Base-by-base conservation (phyloP, 345 rosid genomes). In the Gossypium australe region DNA sequence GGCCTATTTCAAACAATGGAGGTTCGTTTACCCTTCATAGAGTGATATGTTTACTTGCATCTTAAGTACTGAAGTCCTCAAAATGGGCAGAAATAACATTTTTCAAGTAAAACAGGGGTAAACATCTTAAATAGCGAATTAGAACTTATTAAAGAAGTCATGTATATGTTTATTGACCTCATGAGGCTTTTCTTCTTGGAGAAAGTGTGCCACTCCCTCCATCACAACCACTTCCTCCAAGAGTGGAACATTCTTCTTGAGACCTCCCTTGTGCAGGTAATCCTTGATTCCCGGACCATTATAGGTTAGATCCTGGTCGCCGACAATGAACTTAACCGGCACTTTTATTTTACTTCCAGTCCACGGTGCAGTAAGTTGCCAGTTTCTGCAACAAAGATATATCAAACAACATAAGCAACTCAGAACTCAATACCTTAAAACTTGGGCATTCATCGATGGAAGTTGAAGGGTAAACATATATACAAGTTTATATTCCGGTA, bases 361-460 rank as follows among this genome's bases (percentile, higher is more conserved):
- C 95, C 93, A 94, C 0, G 98, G 78, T 1, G 90, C 89, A 2
- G 86, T 87, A n/a, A 89, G 85, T 78, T 91, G 93, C 94, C 92
- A 85, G 75, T 82, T 91, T 82, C 97, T 92, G 81, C 80, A 48
- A 24, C 11, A 48, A 24, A 70, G 7, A 14, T 2, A 14, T 0
- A 59, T 4, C 49, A 24, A 25, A 53, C 16, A 43, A 9, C 20
- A 44, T 8, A 72, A 43, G 17, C 11, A 70, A 63, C 4, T 14
- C 17, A 34, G 10, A 55, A 71, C 2, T 12, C 12, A 60, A 43
- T 3, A 41, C 3, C 12, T n/a, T 73, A 9, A 59, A 16, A 18
- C 25, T 38, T 22, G 51, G 57, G 29, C 2, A 34, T 11, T 14
- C n/a, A 38, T 29, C 16, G 14, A 52, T 7, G 41, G 14, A 70